A percentile compares a stretch with the other conserved stretches of the same genome.
Conservation (phyloP, 768 basidiomycete species). For the Calocybe cyanea region DNA sequence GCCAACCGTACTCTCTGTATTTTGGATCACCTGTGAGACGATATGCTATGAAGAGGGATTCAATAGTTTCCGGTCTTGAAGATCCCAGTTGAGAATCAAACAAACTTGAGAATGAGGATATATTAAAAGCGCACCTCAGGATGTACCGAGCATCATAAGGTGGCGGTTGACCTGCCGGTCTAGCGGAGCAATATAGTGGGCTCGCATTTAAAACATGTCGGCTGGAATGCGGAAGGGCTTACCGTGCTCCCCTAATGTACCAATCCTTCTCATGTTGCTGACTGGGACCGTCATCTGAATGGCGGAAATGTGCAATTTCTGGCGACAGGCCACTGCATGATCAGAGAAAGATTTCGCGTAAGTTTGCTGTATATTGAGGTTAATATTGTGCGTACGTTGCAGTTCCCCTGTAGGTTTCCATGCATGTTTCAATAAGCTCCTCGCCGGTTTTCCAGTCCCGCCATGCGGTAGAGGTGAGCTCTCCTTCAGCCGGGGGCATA, state of each 20-base stretch:
- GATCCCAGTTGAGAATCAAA: neutral
- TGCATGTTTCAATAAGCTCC: slow-evolving; percentile 84
- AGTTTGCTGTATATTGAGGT: neutral
- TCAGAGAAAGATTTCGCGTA: neutral
- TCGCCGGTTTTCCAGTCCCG: slow-evolving; percentile 82
- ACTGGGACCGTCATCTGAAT: slow-evolving; percentile 43
- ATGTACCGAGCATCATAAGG: slow-evolving; percentile 91
- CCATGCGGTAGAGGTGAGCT: slow-evolving; percentile 58
- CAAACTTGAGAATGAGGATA: neutral
- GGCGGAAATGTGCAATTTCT: slow-evolving; percentile 84
- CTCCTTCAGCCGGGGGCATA: slow-evolving; percentile 56
- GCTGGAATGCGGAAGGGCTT: slow-evolving; percentile 13
- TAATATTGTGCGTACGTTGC: slow-evolving; percentile 55
- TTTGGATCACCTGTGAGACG: slow-evolving; percentile 79
- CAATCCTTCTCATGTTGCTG: slow-evolving; percentile 54
- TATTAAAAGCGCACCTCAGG: slow-evolving; percentile 55
- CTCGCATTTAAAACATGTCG: slow-evolving; percentile 1
- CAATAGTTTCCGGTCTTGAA: slow-evolving; percentile 6
- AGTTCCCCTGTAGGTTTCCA: slow-evolving; percentile 72
- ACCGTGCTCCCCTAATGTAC: slow-evolving; percentile 85
- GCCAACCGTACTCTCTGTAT: slow-evolving; percentile 86
- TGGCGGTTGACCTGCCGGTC: slow-evolving; percentile 28
- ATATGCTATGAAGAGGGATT: slow-evolving; percentile 76
- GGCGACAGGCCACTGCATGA: slow-evolving; percentile 70
- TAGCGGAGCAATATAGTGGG: slow-evolving; percentile 1